phyloP scores from a whole-genome alignment of 108 stramenopile species.

The Seminavis robusta region DNA sequence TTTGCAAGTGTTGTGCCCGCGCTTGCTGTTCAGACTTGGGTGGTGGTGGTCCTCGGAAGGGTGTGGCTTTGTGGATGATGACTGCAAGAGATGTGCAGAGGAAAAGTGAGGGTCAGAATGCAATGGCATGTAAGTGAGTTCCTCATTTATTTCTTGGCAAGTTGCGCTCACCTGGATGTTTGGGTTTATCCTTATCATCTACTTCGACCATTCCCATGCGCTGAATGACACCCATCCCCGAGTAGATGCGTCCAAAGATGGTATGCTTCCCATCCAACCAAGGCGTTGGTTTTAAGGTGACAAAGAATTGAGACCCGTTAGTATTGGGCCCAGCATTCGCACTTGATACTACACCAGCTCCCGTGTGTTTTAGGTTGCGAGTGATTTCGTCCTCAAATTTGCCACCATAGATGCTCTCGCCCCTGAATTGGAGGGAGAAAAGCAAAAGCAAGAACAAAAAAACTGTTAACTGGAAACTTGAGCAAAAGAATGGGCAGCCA shows the following conservation, averaged over 20 bases:
- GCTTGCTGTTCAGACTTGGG: not conserved
- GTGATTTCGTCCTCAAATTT: conserved; percentile 94
- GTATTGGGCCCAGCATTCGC: conserved; percentile 95
- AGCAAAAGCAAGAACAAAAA: no score
- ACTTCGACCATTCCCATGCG: conserved; percentile 91
- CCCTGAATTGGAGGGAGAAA: conserved; percentile 9
- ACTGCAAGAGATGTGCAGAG: no score
- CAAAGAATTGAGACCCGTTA: conserved; percentile 94
- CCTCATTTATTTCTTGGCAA: no score
- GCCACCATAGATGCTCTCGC: conserved; percentile 85
- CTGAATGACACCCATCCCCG: conserved; percentile 84
- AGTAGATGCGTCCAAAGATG: conserved; percentile 92
- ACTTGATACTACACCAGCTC: conserved; percentile 90
- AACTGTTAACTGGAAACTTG: not conserved
- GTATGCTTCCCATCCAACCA: conserved; percentile 93
- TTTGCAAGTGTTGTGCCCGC: no score
- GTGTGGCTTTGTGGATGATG: conserved; percentile 49
- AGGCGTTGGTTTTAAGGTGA: conserved; percentile 84
- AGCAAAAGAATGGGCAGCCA: no score
- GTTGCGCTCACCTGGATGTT: no score
- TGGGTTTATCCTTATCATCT: conserved; percentile 62
- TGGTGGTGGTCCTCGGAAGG: conserved; percentile 54
- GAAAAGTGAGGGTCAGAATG: no score
- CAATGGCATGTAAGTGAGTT: no score
- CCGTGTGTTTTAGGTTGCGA: conserved; percentile 76